Evolutionary conservation across 495 filamentous ascomycete genomes (phyloP), one percentile per base, ranked within the genome.

Genomic region (Aspergillus cristatus): DNA sequence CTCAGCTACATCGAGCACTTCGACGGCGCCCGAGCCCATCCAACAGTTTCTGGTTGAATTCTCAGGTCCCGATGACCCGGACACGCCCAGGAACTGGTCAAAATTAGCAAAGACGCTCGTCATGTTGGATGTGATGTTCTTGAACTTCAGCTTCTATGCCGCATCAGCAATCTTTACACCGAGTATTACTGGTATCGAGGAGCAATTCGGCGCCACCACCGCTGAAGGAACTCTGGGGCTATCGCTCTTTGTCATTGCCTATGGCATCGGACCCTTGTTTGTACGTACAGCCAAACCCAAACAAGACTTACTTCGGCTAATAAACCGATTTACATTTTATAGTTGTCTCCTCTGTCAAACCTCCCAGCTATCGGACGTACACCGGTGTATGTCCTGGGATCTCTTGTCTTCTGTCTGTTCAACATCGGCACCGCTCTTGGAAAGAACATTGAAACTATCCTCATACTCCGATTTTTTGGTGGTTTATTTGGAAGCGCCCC

Each of bases 61-160:
- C n/a, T n/a, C n/a, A n/a, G n/a, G n/a, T n/a, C n/a, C n/a, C n/a
- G n/a, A n/a, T n/a, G n/a, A n/a, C n/a, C n/a, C n/a, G n/a, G 42
- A 40, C 24, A 39, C 20, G 3, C 42, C 37, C 14, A 14, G 38
- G 14, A 46, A 46, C 32, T 46, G 43, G 43, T 18, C 43, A 7
- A 12, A 13, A 18, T 15, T 28, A 26, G 7, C 18, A 14, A 46
- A 29, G 38, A 18, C 20, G 12, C 5, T 46, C 18, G 37, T 22
- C 14, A 16, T 24, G 34, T 7, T 34, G 15, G 24, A 41, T 41
- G 38, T 46, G 18, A 25, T 46, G 43, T 46, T 69, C 28, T 53
- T 68, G 17, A 72, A 67, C 3, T 61, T 67, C 31, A 59, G 55
- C 39, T 63, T 71, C 40, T 71, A 72, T 51, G 62, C 65, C 16